Evolutionary conservation across 768 basidiomycete species (phyloP).

Genomic region (Phylloporus sp.): DNA sequence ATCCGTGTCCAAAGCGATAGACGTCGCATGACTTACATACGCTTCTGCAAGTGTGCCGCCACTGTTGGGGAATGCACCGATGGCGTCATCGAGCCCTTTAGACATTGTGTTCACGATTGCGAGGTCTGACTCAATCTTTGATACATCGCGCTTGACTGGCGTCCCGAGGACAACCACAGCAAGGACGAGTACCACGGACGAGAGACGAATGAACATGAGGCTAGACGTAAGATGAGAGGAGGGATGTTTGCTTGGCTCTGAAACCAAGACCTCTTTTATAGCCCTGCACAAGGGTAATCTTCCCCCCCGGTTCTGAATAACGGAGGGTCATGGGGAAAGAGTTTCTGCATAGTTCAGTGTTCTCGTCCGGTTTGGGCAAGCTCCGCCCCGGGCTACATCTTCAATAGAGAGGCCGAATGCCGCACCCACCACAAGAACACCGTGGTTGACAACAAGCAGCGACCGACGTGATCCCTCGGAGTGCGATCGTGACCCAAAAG

Average conservation of each 20-base stretch:
- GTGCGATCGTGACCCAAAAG: neutral
- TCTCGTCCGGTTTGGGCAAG: neutral
- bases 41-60: fast-evolving
- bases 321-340: neutral
- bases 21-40: neutral
- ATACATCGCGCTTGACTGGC: conserved; percentile 7
- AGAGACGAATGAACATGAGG: conserved; percentile 11
- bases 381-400: no score
- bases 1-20: neutral
- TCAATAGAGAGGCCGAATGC: neutral
- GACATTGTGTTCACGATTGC: fast-evolving
- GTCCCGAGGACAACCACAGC: conserved; percentile 9
- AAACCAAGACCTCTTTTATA: neutral
- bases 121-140: neutral
- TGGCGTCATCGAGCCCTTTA: neutral
- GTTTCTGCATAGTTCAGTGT: no score
- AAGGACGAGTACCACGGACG: conserved; percentile 8
- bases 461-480: neutral
- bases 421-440: neutral
- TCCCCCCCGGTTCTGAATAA: no score
- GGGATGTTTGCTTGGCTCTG: neutral
- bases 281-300: neutral
- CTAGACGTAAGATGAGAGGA: neutral
- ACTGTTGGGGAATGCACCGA: neutral
- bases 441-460: neutral